These are phyloP conservation scores for Paecilomyces variotii DNA, from an alignment of 2,329 filamentous ascomycete species.

Conservation along the genomic window DNA sequence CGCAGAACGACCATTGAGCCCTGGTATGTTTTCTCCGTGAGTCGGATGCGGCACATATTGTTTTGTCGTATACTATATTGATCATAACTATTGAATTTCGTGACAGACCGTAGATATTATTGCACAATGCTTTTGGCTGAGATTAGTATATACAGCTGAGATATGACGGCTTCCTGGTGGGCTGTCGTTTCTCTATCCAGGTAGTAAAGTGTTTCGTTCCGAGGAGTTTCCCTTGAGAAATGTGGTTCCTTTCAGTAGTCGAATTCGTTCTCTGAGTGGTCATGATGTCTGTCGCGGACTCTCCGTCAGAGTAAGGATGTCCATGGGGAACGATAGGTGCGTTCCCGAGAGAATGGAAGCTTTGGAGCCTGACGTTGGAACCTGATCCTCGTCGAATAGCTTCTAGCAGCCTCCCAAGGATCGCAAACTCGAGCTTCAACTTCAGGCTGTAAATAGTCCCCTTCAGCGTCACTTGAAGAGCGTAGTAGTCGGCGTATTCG, in stretches of 20 bases:
- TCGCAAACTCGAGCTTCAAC: conserved; percentile 43
- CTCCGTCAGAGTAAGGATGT: conserved; percentile 7
- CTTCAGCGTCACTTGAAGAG: conserved; percentile 39
- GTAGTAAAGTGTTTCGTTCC: conserved; percentile 15
- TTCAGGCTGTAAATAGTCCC: conserved; percentile 42
- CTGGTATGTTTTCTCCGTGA: background rate
- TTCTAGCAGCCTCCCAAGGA: conserved; percentile 42
- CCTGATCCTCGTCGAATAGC: conserved; percentile 19
- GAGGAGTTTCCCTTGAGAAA: conserved; percentile 14
- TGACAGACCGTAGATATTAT: background rate
- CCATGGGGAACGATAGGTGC: conserved; percentile 2
- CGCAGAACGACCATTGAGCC: background rate
- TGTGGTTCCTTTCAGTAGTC: conserved; percentile 5
- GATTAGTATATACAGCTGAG: background rate
- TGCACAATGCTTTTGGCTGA: background rate
- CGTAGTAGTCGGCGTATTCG: conserved; percentile 36
- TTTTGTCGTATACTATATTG: conserved; percentile 2
- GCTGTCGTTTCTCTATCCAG: conserved; percentile 11
- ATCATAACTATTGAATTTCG: background rate
- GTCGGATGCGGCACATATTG: background rate
- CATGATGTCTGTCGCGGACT: conserved; percentile 4
- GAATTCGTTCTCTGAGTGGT: conserved; percentile 3
- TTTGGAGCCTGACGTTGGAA: conserved; percentile 16
- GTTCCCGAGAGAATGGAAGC: conserved; percentile 7
- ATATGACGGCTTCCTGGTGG: background rate